Evolutionary conservation across 1,284 basidiomycete genomes (phyloP), one percentile per base, ranked within the genome.

Genomic region (Dichomitus squalens): DNA sequence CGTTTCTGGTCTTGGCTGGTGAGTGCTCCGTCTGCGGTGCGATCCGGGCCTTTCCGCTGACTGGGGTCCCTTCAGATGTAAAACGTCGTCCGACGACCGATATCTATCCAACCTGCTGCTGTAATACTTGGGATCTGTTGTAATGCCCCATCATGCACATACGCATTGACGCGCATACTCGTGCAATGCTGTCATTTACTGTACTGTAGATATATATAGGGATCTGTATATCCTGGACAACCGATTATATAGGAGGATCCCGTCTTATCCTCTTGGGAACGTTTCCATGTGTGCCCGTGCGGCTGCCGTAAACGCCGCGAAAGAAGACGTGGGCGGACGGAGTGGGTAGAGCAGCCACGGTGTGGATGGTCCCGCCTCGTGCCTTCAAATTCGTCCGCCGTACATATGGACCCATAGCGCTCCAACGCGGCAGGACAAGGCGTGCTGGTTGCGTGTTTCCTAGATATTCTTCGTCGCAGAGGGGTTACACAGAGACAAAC

Each of bases 1-100:
- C 84, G 83, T 27, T 81, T 91, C 72, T 92, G 89, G 90, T 73
- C 69, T 53, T 88, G 85, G 87, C 72, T 91, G 71, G 87, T 91
- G 62, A 76, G 87, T 75, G n/a, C 16, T 21, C 20, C 12, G n/a
- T 34, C 34, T 34, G 12, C 40, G 20, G n/a, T n/a, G 20, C 8
- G 0, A 4, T 4, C 7, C 9, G 20, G 2, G 16, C 3, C 46
- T 2, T 8, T 34, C 4, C n/a, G 9, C 47, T 58, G 56, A 53
- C 40, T 27, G 2, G 3, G 16, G 16, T 44, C 14, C 23, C 12
- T 36, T 52, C 48, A 63, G 63, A 65, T 63, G 61, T 61, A 58
- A 58, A 62, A 58, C 38, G 44, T 43, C 49, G 23, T 25, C 11
- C 8, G 29, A 21, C n/a, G 35, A 52, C 48, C 16, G 29, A 23